Conservation (phyloP, 441 rosid species). For the Populus hybrid region DNA sequence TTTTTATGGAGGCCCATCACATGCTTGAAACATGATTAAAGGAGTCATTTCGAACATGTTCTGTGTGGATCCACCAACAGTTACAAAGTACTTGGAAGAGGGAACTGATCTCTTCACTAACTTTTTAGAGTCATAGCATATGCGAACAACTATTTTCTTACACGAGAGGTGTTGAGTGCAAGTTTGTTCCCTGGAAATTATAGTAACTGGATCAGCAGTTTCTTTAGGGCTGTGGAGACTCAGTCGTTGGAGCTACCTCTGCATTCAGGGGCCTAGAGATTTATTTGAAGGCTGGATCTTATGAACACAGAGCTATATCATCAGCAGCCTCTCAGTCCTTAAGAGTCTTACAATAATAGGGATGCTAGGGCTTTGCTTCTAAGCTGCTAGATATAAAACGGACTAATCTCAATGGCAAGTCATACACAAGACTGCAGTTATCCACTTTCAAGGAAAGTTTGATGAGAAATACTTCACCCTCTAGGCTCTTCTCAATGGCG, state of each 20-base stretch:
- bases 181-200: not conserved
- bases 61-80: too few species aligned
- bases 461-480: not conserved
- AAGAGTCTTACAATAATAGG: not conserved
- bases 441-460: slow-evolving; percentile 2
- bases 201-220: not conserved
- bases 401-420: not conserved
- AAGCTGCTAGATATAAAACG: not conserved
- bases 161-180: not conserved
- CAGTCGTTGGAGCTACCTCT: not conserved
- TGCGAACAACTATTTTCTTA: not conserved
- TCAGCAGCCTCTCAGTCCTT: not conserved
- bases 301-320: not conserved
- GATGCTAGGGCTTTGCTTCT: slow-evolving; percentile 2
- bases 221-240: not conserved
- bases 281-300: not conserved
- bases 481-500: not conserved
- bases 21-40: not conserved
- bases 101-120: not conserved
- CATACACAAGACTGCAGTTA: not conserved
- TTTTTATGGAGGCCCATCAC: not conserved
- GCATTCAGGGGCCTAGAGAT: not conserved
- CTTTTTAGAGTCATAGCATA: not conserved
- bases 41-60: not conserved
- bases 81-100: too few species aligned